Conservation (phyloP, 345 rosid genomes). For the Melaleuca alternifolia region DNA sequence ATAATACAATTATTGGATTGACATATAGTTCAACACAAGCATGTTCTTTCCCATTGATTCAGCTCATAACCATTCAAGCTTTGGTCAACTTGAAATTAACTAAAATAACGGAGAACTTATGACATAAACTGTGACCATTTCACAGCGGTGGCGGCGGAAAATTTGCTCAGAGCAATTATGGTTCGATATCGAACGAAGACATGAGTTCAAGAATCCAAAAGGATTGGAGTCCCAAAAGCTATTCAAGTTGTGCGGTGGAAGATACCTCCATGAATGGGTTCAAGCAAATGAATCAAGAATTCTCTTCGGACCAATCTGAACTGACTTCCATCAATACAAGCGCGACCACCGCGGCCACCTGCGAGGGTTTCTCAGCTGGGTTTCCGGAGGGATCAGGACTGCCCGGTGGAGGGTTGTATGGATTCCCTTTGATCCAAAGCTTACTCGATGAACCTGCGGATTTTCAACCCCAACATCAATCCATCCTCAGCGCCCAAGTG, state of each 20-base stretch:
- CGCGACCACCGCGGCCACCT: slow-evolving; percentile 12
- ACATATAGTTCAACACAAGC: neutral
- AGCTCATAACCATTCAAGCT: neutral
- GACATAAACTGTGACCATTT: neutral
- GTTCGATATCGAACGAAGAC: slow-evolving; percentile 38
- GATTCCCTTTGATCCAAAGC: slow-evolving; percentile 30
- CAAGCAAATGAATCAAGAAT: slow-evolving; percentile 18
- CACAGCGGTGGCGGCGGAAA: slow-evolving; percentile 16
- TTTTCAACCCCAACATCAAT: slow-evolving; percentile 10
- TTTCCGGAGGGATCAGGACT: neutral
- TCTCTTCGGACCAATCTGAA: slow-evolving; percentile 2
- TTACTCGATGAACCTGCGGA: slow-evolving; percentile 13
- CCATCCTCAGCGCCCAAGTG: slow-evolving; percentile 14
- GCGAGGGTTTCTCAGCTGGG: slow-evolving; percentile 6
- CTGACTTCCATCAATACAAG: neutral
- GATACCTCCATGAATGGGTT: slow-evolving; percentile 17
- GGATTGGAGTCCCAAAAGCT: slow-evolving; percentile 18
- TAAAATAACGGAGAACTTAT: neutral
- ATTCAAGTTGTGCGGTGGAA: slow-evolving; percentile 11
- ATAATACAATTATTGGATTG: neutral
- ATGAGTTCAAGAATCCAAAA: slow-evolving; percentile 36
- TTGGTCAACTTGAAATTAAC: neutral
- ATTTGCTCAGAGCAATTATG: slow-evolving; percentile 12
- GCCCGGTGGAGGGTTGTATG: slow-evolving; percentile 14
- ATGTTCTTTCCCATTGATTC: neutral